These are phyloP conservation scores for Alternaria solani DNA, from an alignment of 2,329 filamentous ascomycete species.

Conservation along the genomic window DNA sequence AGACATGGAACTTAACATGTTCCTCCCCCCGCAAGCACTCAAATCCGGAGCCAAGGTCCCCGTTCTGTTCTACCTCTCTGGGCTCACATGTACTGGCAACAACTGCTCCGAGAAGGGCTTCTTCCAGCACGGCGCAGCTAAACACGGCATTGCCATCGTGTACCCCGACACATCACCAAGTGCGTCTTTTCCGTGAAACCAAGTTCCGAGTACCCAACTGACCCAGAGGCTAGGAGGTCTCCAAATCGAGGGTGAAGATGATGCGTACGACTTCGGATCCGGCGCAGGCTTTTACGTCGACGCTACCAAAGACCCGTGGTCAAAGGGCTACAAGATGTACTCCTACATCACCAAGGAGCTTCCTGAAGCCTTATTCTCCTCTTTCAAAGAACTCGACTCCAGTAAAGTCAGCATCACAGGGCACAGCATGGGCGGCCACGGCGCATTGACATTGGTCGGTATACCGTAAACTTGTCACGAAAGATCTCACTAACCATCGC, in stretches of 20 bases:
- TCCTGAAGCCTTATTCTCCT: slow-evolving; percentile 75
- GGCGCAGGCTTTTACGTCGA: slow-evolving; percentile 96
- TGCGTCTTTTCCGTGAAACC: slow-evolving; percentile 50
- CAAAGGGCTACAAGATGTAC: slow-evolving; percentile 89
- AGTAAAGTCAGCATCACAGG: slow-evolving; percentile 82
- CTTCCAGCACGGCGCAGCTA: slow-evolving; percentile 82
- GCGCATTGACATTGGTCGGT: slow-evolving; percentile 79
- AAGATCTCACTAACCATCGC: slow-evolving; percentile 10
- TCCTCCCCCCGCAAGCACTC: slow-evolving; percentile 77
- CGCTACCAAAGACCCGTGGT: slow-evolving; percentile 78
- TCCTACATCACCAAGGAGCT: slow-evolving; percentile 89
- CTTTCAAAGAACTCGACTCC: slow-evolving; percentile 75
- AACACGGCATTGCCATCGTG: slow-evolving; percentile 86
- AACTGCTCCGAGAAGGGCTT: slow-evolving; percentile 82
- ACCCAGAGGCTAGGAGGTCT: slow-evolving; percentile 67
- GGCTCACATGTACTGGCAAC: slow-evolving; percentile 92
- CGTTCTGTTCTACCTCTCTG: slow-evolving; percentile 90
- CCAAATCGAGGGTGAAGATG: slow-evolving; percentile 82
- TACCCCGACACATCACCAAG: slow-evolving; percentile 96
- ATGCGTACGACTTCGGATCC: slow-evolving; percentile 88
- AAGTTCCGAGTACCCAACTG: slow-evolving; percentile 16
- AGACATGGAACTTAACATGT: slow-evolving; percentile 92
- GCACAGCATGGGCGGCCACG: slow-evolving; percentile 97
- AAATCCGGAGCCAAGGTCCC: slow-evolving; percentile 70
- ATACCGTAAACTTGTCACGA: neutral